Conservation (phyloP, 2,329 filamentous ascomycete genomes). For the Fusarium multiceps region DNA sequence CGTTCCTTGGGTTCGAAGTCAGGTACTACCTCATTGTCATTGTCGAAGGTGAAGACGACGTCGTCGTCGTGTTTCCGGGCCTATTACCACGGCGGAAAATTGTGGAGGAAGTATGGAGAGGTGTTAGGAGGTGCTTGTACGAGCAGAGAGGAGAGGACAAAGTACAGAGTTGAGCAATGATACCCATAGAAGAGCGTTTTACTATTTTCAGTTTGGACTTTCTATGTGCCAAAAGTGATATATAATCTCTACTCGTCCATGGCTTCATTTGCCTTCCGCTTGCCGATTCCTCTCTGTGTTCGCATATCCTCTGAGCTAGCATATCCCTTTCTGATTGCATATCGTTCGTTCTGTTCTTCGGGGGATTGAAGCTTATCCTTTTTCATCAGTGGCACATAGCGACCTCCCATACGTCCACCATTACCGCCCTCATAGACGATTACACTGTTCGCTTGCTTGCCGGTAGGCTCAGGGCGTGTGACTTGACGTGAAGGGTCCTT, state of each 20-base stretch:
- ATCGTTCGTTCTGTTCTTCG: constrained; percentile 69
- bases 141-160: constrained; percentile 56
- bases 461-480: constrained; percentile 16
- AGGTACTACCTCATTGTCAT: constrained; percentile 90
- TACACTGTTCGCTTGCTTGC: constrained; percentile 43
- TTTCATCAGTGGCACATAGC: constrained; percentile 67
- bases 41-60: constrained; percentile 86
- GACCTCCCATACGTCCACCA: constrained; percentile 60
- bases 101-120: constrained; percentile 91
- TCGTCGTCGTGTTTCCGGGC: constrained; percentile 94
- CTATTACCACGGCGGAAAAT: constrained; percentile 79
- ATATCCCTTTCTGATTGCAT: constrained; percentile 71
- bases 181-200: constrained; percentile 17
- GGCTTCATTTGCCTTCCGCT: constrained; percentile 45
- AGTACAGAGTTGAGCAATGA: constrained; percentile 25
- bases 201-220: constrained; percentile 3
- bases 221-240: constrained; percentile 3
- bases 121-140: constrained; percentile 83
- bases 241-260: constrained; percentile 39
- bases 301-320: constrained; percentile 62
- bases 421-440: constrained; percentile 68
- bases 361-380: constrained; percentile 61
- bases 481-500: constrained; percentile 32
- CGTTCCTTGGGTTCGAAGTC: constrained; percentile 91
- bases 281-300: constrained; percentile 48